Conservation (phyloP, 805 yeast genomes). For the Wickerhamomyces ciferrii region DNA sequence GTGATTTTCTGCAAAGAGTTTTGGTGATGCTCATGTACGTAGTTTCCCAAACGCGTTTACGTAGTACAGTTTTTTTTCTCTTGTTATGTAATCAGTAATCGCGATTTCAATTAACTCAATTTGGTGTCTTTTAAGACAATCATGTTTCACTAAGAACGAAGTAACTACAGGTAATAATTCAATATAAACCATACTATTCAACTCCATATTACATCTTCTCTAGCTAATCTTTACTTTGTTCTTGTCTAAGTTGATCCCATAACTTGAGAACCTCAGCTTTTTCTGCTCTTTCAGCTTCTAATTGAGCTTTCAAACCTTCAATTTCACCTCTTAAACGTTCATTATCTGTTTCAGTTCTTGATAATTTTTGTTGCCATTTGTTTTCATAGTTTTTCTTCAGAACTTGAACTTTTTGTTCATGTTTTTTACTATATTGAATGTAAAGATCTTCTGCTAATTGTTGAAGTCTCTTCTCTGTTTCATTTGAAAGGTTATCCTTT, state of each 20-base stretch:
- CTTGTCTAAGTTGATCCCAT: conserved; percentile 28
- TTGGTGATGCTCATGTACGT: not conserved
- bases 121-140: not conserved
- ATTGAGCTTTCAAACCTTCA: conserved; percentile 42
- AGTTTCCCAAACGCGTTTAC: not conserved
- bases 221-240: conserved; percentile 12
- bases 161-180: too few species aligned
- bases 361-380: conserved; percentile 42
- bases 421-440: conserved; percentile 71
- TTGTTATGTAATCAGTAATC: not conserved
- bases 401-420: conserved; percentile 62
- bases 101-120: not conserved
- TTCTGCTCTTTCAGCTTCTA: conserved; percentile 49
- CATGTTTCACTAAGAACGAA: not conserved
- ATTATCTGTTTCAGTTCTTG: conserved; percentile 35
- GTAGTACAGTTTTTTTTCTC: not conserved
- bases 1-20: not conserved
- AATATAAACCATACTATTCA: too few species aligned
- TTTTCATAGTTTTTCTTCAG: conserved; percentile 54
- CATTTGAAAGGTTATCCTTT: conserved; percentile 34
- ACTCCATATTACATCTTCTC: not conserved
- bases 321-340: conserved; percentile 44
- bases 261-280: conserved; percentile 51
- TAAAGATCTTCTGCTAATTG: conserved; percentile 67
- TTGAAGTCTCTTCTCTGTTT: conserved; percentile 49